Evolutionary conservation across 2,329 filamentous ascomycete genomes (phyloP), one percentile per base, ranked within the genome.

Genomic region (Fusarium sp.): DNA sequence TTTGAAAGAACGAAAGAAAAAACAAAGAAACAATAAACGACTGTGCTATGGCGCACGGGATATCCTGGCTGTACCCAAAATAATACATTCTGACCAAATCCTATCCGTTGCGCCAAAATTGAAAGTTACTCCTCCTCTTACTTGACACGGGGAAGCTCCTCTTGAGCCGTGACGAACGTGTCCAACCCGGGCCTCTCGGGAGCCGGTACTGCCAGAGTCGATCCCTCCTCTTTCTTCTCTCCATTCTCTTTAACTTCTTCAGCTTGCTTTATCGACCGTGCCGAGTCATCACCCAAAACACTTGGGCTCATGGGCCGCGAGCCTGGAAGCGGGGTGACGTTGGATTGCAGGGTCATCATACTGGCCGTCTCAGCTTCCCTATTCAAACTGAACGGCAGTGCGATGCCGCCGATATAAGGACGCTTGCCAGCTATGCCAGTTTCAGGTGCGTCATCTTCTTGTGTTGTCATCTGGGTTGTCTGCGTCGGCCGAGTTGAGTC

Each of bases 321-420:
- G 5, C 77, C 77, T 9, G 79, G 81, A 11, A 73, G 64, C 5
- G 79, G 78, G 18, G 76, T 82, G 60, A 73, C 68, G 20, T 81
- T 78, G 5, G 88, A 90, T 41, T 85, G 84, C 29, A 95, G 82
- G 0, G 93, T 94, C 59, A 92, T 83, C 88, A 93, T 94, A 82
- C 92, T 94, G 1, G 92, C 92, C 22, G 90, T 93, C 4, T 90
- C 88, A 4, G 89, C 88, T n/a, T 92, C 88, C 73, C 88, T 88
- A 64, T 88, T 88, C 13, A 95, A 81, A 61, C 89, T 93, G 79
- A 95, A 95, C 0, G 93, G 93, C 74, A 94, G 89, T 0, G 93
- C 92, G 31, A 94, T 89, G 0, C 92, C 92, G 10, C 89, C 90
- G 9, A 93, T 86, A 50, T 90, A 91, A 0, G 93, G 92, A 5